Percentiles rank a stretch among this genome's conserved stretches.
Evolutionary conservation across 1,139 yeast species (phyloP).

Genomic region (Arxiozyma heterogenica): DNA sequence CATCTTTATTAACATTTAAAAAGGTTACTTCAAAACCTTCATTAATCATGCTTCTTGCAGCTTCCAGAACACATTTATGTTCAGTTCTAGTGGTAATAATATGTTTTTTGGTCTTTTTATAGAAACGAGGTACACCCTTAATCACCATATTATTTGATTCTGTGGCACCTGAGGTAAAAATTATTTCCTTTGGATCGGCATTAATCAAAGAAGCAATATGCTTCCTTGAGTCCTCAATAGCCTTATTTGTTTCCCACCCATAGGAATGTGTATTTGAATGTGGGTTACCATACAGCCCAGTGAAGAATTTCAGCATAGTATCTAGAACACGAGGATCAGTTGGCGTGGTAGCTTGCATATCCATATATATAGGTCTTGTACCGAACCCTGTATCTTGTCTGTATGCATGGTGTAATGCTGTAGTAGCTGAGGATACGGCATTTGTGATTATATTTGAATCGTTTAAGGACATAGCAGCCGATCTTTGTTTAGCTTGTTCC

Average conservation of each 20-base stretch:
- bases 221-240: constrained; percentile 77
- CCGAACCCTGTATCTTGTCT: constrained; percentile 39
- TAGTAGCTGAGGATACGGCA: constrained; percentile 23
- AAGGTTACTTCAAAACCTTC: constrained; percentile 96
- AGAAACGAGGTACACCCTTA: constrained; percentile 93
- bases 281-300: constrained; percentile 94
- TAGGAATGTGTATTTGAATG: constrained; percentile 96
- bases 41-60: constrained; percentile 88
- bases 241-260: constrained; percentile 97
- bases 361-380: constrained; percentile 81
- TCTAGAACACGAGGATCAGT: constrained; percentile 95
- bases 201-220: constrained; percentile 74
- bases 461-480: constrained; percentile 9
- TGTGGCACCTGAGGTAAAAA: constrained; percentile 96
- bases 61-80: constrained; percentile 95
- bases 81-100: constrained; percentile 94
- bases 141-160: constrained; percentile 91
- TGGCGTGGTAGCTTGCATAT: constrained; percentile 97
- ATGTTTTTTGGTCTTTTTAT: constrained; percentile 81
- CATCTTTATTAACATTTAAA: constrained; percentile 73
- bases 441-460: constrained; percentile 8
- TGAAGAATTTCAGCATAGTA: constrained; percentile 82
- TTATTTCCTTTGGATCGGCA: constrained; percentile 94
- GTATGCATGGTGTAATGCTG: constrained; percentile 33
- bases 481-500: constrained; percentile 25